A percentile compares a stretch with the other conserved stretches of the same genome.
Conservation (phyloP, 1,284 basidiomycete species). For the Psilocybe mexicana region DNA sequence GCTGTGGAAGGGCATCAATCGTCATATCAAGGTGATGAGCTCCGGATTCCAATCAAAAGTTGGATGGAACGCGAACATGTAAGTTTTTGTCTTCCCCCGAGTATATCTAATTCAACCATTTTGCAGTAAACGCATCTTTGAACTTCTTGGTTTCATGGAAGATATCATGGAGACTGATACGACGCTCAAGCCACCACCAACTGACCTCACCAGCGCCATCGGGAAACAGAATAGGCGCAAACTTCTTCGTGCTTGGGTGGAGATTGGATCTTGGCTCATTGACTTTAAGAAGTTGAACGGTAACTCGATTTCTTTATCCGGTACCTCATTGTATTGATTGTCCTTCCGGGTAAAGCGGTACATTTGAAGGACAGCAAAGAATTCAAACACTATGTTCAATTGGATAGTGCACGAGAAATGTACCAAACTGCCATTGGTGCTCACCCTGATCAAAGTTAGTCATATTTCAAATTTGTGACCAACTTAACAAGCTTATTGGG, state of each 20-base stretch:
- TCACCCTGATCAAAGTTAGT: conserved; percentile 72
- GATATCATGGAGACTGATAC: conserved; percentile 40
- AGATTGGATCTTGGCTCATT: conserved; percentile 63
- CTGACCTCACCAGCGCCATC: conserved; percentile 43
- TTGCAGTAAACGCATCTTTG: conserved; percentile 52
- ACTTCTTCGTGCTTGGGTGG: conserved; percentile 76
- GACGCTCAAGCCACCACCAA: conserved; percentile 54
- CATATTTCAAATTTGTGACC: neutral
- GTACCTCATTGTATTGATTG: neutral
- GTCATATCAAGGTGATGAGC: conserved; percentile 54
- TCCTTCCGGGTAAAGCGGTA: conserved; percentile 9
- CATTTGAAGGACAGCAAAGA: conserved; percentile 41
- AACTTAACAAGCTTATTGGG: conserved; percentile 10
- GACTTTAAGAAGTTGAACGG: conserved; percentile 56
- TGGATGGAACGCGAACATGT: conserved; percentile 67
- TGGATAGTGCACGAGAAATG: conserved; percentile 64
- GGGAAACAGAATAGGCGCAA: conserved; percentile 56
- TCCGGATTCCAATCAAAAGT: conserved; percentile 61
- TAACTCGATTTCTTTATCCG: conserved; percentile 28
- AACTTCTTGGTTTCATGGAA: conserved; percentile 55
- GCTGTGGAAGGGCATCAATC: conserved; percentile 68
- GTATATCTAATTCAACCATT: conserved; percentile 26
- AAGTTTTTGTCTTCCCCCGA: conserved; percentile 28
- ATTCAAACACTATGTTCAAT: conserved; percentile 47
- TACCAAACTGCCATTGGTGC: conserved; percentile 72